Evolutionary conservation across 441 rosid species (phyloP).

Genomic region (Hura crepitans): DNA sequence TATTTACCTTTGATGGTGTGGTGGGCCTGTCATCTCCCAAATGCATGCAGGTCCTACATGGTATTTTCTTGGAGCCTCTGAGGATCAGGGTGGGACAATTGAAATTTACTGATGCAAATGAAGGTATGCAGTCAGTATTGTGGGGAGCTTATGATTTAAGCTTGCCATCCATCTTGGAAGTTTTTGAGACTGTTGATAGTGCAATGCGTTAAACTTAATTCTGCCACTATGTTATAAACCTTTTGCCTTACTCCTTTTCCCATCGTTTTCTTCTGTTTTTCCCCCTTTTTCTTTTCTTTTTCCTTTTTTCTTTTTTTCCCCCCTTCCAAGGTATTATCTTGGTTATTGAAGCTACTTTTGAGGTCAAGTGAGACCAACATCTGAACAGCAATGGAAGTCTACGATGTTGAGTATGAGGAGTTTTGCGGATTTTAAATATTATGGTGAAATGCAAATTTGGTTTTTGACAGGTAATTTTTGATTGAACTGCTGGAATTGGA

Average conservation of each 20-base stretch:
- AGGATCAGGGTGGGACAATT: slow-evolving; percentile 42
- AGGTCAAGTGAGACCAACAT: slow-evolving; percentile 43
- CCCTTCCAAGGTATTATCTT: slow-evolving; percentile 36
- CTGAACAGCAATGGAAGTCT: slow-evolving; percentile 35
- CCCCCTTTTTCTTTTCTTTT: slow-evolving; percentile 5
- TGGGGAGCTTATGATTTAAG: slow-evolving; percentile 27
- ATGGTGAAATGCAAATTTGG: slow-evolving; percentile 28
- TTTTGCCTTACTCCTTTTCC: slow-evolving; percentile 36
- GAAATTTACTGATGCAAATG: slow-evolving; percentile 30
- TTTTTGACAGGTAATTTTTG: slow-evolving; percentile 48
- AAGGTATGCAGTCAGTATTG: slow-evolving; percentile 44
- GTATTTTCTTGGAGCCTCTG: slow-evolving; percentile 45
- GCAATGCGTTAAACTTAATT: slow-evolving; percentile 19
- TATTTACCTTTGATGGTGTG: slow-evolving; percentile 37
- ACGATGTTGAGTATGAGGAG: slow-evolving; percentile 32
- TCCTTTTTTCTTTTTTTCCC: slow-evolving; percentile 14
- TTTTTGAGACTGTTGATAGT: slow-evolving; percentile 24
- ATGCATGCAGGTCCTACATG: slow-evolving; percentile 53
- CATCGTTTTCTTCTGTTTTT: slow-evolving; percentile 7
- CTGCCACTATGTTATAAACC: slow-evolving; percentile 22
- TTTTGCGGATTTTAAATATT: slow-evolving; percentile 31
- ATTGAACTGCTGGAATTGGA: slow-evolving; percentile 21
- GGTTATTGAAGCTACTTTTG: slow-evolving; percentile 47
- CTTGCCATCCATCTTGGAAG: slow-evolving; percentile 18
- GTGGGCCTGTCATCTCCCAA: slow-evolving; percentile 46